Base-by-base conservation (phyloP, 768 basidiomycete species). In the Terana coerulea region DNA sequence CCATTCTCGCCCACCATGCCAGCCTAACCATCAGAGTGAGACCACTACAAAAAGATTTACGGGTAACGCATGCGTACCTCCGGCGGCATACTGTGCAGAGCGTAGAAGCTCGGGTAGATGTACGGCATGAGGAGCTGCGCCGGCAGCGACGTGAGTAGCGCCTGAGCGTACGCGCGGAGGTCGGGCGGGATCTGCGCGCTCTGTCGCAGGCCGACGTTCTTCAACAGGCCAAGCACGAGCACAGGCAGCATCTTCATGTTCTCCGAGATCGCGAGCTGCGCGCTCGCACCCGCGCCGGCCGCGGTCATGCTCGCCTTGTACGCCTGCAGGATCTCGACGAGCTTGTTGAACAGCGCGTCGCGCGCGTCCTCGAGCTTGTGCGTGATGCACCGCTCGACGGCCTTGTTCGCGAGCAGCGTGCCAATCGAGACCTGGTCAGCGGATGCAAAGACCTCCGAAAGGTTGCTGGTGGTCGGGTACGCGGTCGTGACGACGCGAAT, bases 101-200 rank as follows among this genome's bases (percentile, higher is more conserved):
- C 89, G 71, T 95, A 98, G 77, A 99, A 97, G 14, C 80, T 80
- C 3, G 97, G 95, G 70, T 98, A 91, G 59, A 98, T 80, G 68
- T 97, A 98, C 0, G 97, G 93, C 51, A 98, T 76, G 43, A 99
- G 80, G 8, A 86, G 69, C 74, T 99, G 91, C 2, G 92, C 86
- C 0, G 97, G 97, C 44, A 98, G 67, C 7, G 94, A 90, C 1
- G 91, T 91, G 59, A 98, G 76, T 30, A 99, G 72, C 5, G 88
- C 87, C 69, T 98, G 95, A 1, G 97, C 91, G 64, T 98, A 98
- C 9, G 94, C 89, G 58, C 97, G 77, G 44, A 99, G 84, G 71
- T 99, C 97, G 8, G 95, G 90, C 29, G 95, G 94, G 66, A 99
- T 98, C 64, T 95, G 92, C 2, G 91, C 84, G 69, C 95, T 98